A percentile compares a stretch with the other conserved stretches of the same genome.
Conservation (phyloP, 31 red algal genomes). For the Asparagopsis taxiformis region DNA sequence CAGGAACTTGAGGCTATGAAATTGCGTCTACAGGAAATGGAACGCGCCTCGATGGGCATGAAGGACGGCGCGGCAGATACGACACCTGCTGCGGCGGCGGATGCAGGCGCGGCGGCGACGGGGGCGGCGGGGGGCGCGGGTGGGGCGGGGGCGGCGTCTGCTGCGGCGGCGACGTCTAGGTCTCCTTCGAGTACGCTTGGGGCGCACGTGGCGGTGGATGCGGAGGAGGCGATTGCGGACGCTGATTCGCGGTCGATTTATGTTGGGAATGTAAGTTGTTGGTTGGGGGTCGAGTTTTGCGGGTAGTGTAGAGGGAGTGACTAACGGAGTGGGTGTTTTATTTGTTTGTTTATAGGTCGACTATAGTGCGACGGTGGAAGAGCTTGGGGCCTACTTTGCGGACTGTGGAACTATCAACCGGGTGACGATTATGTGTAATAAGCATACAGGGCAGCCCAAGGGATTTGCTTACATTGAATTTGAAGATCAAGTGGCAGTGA, state of each 20-base stretch:
- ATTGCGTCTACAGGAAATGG: background rate
- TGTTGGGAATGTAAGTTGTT: constrained; percentile 78
- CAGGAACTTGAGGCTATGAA: background rate
- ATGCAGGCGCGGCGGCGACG: background rate
- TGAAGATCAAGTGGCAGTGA: constrained; percentile 69
- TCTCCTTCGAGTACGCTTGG: background rate
- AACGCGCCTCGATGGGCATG: background rate
- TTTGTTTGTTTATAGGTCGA: no score
- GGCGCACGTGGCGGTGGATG: background rate
- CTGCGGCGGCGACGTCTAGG: background rate
- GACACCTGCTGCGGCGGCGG: background rate
- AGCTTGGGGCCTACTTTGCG: constrained; percentile 76
- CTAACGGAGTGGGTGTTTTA: no score
- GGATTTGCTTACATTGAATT: constrained; percentile 93
- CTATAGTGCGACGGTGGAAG: constrained; percentile 73
- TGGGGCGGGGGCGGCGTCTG: constrained; percentile 1
- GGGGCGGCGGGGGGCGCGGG: constrained; percentile 5
- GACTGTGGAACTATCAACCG: constrained; percentile 90
- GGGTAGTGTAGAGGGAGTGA: no score
- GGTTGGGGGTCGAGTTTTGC: no score
- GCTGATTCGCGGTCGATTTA: constrained; percentile 83
- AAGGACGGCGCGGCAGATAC: background rate
- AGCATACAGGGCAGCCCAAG: constrained; percentile 76
- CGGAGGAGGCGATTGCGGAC: constrained; percentile 55
- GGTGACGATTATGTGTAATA: constrained; percentile 82